Evolutionary conservation across 352 stramenopile species (phyloP).

Genomic region (Phytophthora fragariae): DNA sequence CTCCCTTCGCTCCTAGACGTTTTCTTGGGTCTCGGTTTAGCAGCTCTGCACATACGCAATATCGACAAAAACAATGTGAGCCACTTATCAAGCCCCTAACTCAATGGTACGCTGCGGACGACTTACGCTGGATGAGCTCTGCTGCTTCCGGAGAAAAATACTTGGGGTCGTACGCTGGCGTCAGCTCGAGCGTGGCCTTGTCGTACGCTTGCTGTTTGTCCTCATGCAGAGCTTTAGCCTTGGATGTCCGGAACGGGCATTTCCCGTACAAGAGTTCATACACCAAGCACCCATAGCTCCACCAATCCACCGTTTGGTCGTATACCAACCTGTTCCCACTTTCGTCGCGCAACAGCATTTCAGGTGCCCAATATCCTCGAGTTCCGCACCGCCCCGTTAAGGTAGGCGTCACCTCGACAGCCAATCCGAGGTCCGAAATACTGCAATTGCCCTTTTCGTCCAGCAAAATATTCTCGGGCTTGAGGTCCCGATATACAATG

Average conservation of each 20-base stretch:
- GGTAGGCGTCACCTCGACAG: constrained; percentile 92
- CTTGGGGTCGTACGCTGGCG: constrained; percentile 76
- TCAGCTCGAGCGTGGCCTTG: constrained; percentile 83
- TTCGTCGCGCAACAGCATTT: constrained; percentile 95
- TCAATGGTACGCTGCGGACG: not conserved
- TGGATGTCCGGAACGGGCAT: constrained; percentile 97
- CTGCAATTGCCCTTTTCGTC: constrained; percentile 96
- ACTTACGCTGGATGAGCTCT: constrained; percentile 80
- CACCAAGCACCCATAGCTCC: constrained; percentile 97
- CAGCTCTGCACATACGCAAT: constrained; percentile 53
- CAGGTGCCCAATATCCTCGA: constrained; percentile 95
- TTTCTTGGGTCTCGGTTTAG: constrained; percentile 78
- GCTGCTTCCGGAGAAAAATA: constrained; percentile 83
- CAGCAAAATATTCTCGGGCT: constrained; percentile 91
- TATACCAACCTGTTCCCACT: constrained; percentile 95
- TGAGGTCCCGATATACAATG: constrained; percentile 92
- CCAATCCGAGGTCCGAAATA: constrained; percentile 97
- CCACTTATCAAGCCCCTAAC: not conserved
- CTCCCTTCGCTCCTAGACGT: constrained; percentile 72
- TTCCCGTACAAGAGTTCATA: constrained; percentile 97
- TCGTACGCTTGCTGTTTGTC: constrained; percentile 91
- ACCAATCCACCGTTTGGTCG: constrained; percentile 96
- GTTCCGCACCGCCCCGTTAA: constrained; percentile 80
- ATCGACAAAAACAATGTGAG: constrained; percentile 18
- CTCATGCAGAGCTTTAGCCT: constrained; percentile 92